phyloP scores from a whole-genome alignment of 2,329 filamentous ascomycete species.

The Cadophora luteo-olivacea region DNA sequence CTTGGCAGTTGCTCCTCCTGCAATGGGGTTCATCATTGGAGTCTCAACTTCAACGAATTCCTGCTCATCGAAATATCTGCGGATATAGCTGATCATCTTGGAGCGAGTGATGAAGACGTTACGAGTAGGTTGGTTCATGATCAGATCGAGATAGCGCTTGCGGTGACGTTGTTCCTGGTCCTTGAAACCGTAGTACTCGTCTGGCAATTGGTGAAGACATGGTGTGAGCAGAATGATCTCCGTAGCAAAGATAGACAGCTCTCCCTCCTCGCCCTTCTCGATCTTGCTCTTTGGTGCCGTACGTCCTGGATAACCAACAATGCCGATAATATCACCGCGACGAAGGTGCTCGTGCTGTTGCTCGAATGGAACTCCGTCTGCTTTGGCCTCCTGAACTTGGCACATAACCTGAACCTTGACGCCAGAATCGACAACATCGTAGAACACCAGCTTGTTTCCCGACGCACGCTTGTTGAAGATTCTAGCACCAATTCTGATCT shows the following conservation, averaged over 20 bases:
- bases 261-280: slow-evolving; percentile 77
- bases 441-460: slow-evolving; percentile 88
- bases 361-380: slow-evolving; percentile 73
- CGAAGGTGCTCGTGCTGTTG: slow-evolving; percentile 89
- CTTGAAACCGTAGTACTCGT: slow-evolving; percentile 93
- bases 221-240: slow-evolving; percentile 87
- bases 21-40: slow-evolving; percentile 95
- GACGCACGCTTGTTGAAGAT: slow-evolving; percentile 88
- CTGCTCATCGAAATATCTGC: slow-evolving; percentile 82
- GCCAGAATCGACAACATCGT: slow-evolving; percentile 80
- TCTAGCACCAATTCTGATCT: slow-evolving; percentile 80
- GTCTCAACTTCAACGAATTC: slow-evolving; percentile 96
- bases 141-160: slow-evolving; percentile 92
- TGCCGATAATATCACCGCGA: slow-evolving; percentile 90
- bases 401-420: slow-evolving; percentile 90
- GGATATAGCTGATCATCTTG: slow-evolving; percentile 88
- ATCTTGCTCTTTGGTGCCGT: slow-evolving; percentile 92
- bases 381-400: slow-evolving; percentile 78
- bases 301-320: slow-evolving; percentile 82
- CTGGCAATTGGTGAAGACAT: slow-evolving; percentile 88
- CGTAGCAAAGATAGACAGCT: slow-evolving; percentile 91
- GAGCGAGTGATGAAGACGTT: slow-evolving; percentile 85
- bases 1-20: slow-evolving; percentile 93
- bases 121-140: slow-evolving; percentile 87
- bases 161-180: slow-evolving; percentile 93